Base-by-base conservation (phyloP, 345 rosid species). In the Ceriops tagal region DNA sequence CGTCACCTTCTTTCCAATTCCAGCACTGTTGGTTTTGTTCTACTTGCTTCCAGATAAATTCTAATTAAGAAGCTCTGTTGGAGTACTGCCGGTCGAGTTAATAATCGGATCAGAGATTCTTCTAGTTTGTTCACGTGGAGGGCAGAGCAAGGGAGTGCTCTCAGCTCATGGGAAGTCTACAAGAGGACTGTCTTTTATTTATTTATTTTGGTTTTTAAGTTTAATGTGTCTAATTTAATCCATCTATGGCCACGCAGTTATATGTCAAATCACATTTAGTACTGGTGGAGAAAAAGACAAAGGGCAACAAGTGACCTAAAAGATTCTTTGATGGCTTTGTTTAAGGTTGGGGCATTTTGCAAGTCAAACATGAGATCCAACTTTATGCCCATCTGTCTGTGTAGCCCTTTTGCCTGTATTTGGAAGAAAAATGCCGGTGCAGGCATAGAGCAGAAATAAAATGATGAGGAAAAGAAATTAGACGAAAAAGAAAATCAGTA, bases 61-160 rank as follows among this genome's bases (percentile, higher is more conserved):
- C 8, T 30, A 26, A 49, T 34, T 1, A 46, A 20, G 28, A 63
- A 18, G 20, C 39, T 20, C 24, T 16, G 5, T 62, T 58, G 43
- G 62, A 26, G 49, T 10, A 18, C 15, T 15, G 22, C 37, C 43
- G 55, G 53, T 65, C 47, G 59, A 24, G 13, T 15, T 24, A 58
- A 66, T 61, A 62, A 56, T 46, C 13, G n/a, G 46, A 59, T 53
- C 39, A 58, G 47, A 65, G 67, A 73, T 67, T 51, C 59, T 71
- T 70, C 71, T 64, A 32, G 37, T 57, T 34, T 8, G 58, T 79
- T 79, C 81, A 79, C 77, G 82, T 82, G 80, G 65, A 65, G 53
- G 58, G 70, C 72, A 60, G 70, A 53, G 65, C 52, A 57, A 57
- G 24, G 70, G 59, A 66, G 68, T 81, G 65, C 57, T 74, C 57